Base-by-base conservation (phyloP, 2,329 filamentous ascomycete species). In the Trichoderma lentiforme region DNA sequence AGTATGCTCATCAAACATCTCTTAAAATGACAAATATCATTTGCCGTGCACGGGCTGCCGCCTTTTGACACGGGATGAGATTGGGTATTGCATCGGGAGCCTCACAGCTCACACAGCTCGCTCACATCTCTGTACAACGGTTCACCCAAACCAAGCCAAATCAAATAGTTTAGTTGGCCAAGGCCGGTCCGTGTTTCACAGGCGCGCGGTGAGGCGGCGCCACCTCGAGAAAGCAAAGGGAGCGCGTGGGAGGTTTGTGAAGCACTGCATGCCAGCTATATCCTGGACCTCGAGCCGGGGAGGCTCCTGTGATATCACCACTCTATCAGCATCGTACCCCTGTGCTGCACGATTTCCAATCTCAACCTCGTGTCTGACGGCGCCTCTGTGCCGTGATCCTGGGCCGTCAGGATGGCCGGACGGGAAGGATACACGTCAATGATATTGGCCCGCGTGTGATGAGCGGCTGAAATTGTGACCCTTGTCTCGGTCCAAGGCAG, bases 201-300 rank as follows among this genome's bases (percentile, higher is more conserved):
- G 58, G 64, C 60, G 36, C 53, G 56, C 70, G 70, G 70, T 57
- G 70, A 72, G 64, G 70, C 70, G 64, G 69, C 53, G 62, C 60
- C 69, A 60, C 69, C 28, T 34, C 9, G 60, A 56, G 53, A n/a
- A 32, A 15, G 24, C 26, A 63, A 65, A 39, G 36, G 57, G 26
- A 43, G 51, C 47, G 43, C 51, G 47, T 57, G 28, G 43, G 39
- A 43, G 32, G 58, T 47, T 39, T 56, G 60, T 47, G 68, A 58
- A 60, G 60, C 51, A 53, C n/a, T 57, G 57, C 67, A 21, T 61
- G 24, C 56, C 56, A 69, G 66, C 26, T 69, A 36, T 36, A 43
- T 47, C 57, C 57, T 70, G 21, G 34, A n/a, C 26, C 53, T 32
- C 56, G 65, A 53, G 18, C 53, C 53, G 65, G 65, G 65, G 18